phyloP scores from a whole-genome alignment of 768 basidiomycete species.

The Candolleomyces eurysporus region DNA sequence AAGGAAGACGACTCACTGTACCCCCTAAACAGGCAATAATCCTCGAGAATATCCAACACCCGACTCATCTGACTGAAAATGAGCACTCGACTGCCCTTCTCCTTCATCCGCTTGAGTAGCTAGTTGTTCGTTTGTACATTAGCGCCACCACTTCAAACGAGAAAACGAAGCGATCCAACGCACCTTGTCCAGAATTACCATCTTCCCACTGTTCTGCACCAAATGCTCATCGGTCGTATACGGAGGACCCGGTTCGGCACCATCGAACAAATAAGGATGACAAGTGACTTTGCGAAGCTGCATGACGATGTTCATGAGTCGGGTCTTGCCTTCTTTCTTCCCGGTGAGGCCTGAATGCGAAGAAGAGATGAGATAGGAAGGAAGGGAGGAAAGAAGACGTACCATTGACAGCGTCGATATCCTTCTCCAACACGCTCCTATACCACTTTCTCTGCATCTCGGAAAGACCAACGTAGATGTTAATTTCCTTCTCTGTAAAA shows the following conservation, averaged over 20 bases:
- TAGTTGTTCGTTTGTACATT: too few relatives aligned
- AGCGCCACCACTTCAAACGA: too few relatives aligned
- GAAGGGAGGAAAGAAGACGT: constrained; percentile 16
- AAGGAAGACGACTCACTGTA: constrained; percentile 60
- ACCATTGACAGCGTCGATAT: constrained; percentile 98
- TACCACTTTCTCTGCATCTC: constrained; percentile 99
- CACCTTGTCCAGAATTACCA: constrained; percentile 90
- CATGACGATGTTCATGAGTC: constrained; percentile 99
- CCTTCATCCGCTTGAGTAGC: constrained; percentile 82
- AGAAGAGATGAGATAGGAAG: neutral
- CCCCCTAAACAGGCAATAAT: constrained; percentile 89
- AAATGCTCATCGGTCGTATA: constrained; percentile 98
- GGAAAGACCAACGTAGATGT: constrained; percentile 94
- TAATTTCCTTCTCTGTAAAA: constrained; percentile 89
- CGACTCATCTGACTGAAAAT: constrained; percentile 99
- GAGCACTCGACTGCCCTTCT: constrained; percentile 89
- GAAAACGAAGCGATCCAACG: too few relatives aligned
- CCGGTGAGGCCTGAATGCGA: constrained; percentile 71
- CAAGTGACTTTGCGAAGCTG: constrained; percentile 88
- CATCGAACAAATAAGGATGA: constrained; percentile 91
- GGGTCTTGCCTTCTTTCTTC: constrained; percentile 98
- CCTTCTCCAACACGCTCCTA: constrained; percentile 91
- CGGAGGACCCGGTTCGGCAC: constrained; percentile 97
- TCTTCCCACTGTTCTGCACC: constrained; percentile 92
- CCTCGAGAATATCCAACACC: constrained; percentile 96